phyloP scores from a whole-genome alignment of 257 asterid genomes.

The Echites panduratus region DNA sequence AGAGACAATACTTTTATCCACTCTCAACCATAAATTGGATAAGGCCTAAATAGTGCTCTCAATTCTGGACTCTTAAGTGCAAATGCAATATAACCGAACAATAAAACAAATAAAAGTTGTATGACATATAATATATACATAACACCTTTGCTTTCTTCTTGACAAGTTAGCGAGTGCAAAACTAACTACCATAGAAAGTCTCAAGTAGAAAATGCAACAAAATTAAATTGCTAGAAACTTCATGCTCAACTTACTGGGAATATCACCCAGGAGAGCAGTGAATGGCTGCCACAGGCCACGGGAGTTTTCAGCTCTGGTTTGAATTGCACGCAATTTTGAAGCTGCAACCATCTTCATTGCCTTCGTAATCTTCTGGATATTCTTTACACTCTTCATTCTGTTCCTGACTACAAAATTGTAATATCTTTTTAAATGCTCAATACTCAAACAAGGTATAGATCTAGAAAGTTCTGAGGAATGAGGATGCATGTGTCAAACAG shows the following conservation, averaged over 20 bases:
- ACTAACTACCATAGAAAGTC: not conserved
- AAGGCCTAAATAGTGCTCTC: not conserved
- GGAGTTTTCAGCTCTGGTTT: conserved; percentile 76
- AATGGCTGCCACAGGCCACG: conserved; percentile 99
- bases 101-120: not conserved
- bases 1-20: not conserved
- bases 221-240: not conserved
- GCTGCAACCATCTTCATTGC: conserved; percentile 99
- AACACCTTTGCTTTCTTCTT: not conserved
- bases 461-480: not conserved
- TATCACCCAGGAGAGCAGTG: conserved; percentile 96
- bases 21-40: not conserved
- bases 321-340: conserved; percentile 92
- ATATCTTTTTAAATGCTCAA: conserved; percentile 16
- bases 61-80: not conserved
- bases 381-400: conserved; percentile 94
- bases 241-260: conserved; percentile 57
- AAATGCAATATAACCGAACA: not conserved
- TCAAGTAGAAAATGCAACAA: not conserved
- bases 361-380: conserved; percentile 94
- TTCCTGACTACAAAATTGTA: conserved; percentile 56
- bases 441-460: conserved; percentile 10
- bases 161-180: not conserved
- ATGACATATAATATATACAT: not conserved
- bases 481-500: not conserved